Evolutionary conservation across 768 basidiomycete species (phyloP).

Genomic region (Tubosaeta sp.): DNA sequence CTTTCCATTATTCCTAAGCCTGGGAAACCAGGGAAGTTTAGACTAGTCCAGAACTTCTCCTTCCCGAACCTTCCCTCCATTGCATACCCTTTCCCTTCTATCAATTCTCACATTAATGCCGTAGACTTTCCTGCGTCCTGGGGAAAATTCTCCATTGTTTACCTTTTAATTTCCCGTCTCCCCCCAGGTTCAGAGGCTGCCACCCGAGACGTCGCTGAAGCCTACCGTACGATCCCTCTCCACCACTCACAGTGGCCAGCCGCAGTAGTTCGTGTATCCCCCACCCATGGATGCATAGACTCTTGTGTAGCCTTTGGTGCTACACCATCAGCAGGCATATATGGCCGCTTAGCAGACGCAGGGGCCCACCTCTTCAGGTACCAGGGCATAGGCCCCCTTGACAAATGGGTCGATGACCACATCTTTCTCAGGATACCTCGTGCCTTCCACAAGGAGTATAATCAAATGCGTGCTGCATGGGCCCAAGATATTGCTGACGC

Average conservation of each 20-base stretch:
- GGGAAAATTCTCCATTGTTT: background rate
- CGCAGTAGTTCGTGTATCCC: background rate
- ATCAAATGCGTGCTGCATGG: too few species aligned
- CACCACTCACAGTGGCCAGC: background rate
- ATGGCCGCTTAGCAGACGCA: background rate
- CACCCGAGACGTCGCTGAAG: background rate
- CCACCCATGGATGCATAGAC: background rate
- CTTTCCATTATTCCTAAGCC: background rate
- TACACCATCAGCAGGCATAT: background rate
- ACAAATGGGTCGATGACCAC: too few species aligned
- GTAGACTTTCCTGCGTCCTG: background rate
- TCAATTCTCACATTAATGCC: background rate
- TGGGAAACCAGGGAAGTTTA: background rate
- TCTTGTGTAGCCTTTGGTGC: background rate
- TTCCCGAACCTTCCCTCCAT: too few species aligned
- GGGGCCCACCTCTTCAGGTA: background rate
- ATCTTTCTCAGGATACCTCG: background rate
- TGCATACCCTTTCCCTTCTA: background rate
- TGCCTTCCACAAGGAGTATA: too few species aligned
- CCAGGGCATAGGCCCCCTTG: too few species aligned
- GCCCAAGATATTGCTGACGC: too few species aligned
- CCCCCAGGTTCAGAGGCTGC: background rate
- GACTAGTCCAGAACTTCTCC: background rate
- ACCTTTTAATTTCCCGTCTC: background rate
- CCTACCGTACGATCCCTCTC: background rate